Base-by-base conservation (phyloP, 257 asterid species). In the Apocynum venetum region DNA sequence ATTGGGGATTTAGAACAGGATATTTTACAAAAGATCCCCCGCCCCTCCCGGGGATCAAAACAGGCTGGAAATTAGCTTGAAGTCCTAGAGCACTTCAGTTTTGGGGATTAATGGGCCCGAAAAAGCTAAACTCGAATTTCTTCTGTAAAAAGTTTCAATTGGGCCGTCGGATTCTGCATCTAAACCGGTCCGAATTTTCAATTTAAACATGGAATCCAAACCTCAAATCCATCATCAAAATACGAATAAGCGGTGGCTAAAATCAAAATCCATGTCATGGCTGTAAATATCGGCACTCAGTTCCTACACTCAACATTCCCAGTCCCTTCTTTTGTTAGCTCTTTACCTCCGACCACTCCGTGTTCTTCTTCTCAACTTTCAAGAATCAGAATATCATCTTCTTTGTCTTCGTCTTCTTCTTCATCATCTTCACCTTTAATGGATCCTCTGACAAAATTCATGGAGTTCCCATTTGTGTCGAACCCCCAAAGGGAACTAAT, bases 381-480 rank as follows among this genome's bases (percentile, higher is more conserved):
- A 6, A 44, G 49, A 44, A 48, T 49, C 36, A 53, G 56, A 59
- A 5, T 46, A 15, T 55, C 65, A 43, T 79, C 73, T 19, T 71
- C 74, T 10, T 63, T 72, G 1, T 74, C 40, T 4, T 68, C 48
- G 35, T 74, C 81, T 1, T 38, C 43, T 17, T 74, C 71, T 78
- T 61, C 73, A 19, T 77, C 84, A 5, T 53, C 82, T 49, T 66
- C 88, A 25, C 80, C 85, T 25, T 61, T 84, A 71, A 89, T 85
- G 89, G 87, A 83, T 77, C 76, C 89, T 60, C 85, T 71, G 48
- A 31, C 81, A 3, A 91, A 89, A 71, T 88, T 92, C 88, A 83
- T 80, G 89, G 96, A 90, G 43, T 92, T 92, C 70, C 98, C 98
- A 0, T 80, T 88, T 31, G 96, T 81, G 13, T 86, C 96, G 0